phyloP scores from a whole-genome alignment of 306 rosid species.

The Quercus suber region DNA sequence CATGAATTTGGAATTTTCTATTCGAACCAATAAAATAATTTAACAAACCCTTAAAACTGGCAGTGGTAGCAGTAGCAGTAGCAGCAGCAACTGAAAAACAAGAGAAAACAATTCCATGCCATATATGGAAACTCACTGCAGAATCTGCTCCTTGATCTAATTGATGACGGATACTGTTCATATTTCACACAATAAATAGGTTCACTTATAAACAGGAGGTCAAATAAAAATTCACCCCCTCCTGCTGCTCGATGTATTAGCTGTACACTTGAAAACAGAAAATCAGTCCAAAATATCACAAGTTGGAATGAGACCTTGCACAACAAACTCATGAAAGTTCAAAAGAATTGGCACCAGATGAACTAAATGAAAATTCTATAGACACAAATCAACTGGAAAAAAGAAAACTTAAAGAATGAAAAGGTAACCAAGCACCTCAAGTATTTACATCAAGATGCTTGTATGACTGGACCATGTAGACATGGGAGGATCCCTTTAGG shows the following conservation, averaged over 20 bases:
- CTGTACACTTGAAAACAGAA: conserved; percentile 10
- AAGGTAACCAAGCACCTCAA: not conserved
- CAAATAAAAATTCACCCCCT: not conserved
- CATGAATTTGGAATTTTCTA: no score
- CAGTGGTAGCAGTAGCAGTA: no score
- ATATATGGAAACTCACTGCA: not conserved
- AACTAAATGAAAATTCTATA: not conserved
- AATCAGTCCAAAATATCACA: not conserved
- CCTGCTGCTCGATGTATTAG: not conserved
- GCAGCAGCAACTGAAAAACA: no score
- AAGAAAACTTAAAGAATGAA: not conserved
- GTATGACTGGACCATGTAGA: not conserved
- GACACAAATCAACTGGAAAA: not conserved
- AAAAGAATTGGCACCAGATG: not conserved
- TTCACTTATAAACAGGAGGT: not conserved
- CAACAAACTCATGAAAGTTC: not conserved
- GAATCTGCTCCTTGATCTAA: not conserved
- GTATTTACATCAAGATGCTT: conserved; percentile 19
- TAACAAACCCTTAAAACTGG: no score
- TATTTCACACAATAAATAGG: not conserved
- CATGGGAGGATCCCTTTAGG: not conserved
- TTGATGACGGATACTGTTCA: not conserved
- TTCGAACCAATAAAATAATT: no score
- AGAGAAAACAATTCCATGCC: no score
- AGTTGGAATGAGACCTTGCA: not conserved